phyloP scores from a whole-genome alignment of 305 asterid genomes.

The Plantago coronopus region DNA sequence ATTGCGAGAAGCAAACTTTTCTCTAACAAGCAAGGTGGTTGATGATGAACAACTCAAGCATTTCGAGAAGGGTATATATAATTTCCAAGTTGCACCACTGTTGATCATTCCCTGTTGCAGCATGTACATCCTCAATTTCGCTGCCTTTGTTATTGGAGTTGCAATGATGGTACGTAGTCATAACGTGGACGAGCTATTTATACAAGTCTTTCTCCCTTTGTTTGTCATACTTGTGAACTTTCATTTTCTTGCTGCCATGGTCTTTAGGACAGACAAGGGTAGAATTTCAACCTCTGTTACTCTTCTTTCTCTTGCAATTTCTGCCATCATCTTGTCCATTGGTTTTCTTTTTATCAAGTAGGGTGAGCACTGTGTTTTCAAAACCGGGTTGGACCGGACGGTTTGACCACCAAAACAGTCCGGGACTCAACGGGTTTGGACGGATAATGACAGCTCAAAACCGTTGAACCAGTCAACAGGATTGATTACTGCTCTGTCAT shows the following conservation, averaged over 20 bases:
- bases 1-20: slow-evolving; percentile 42
- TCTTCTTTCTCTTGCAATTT: slow-evolving; percentile 26
- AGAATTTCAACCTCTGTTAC: slow-evolving; percentile 32
- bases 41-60: slow-evolving; percentile 39
- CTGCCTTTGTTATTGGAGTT: slow-evolving; percentile 33
- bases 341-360: slow-evolving; percentile 24
- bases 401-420: too few relatives aligned
- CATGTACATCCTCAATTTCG: slow-evolving; percentile 38
- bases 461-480: too few relatives aligned
- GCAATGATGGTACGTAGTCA: slow-evolving; percentile 15
- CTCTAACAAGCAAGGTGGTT: slow-evolving; percentile 43
- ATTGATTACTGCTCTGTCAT: too few relatives aligned
- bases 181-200: slow-evolving; percentile 31
- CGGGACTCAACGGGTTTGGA: too few relatives aligned
- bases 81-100: slow-evolving; percentile 42
- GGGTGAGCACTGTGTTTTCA: too few relatives aligned
- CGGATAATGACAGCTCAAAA: too few relatives aligned
- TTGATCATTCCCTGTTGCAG: slow-evolving; percentile 45
- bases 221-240: slow-evolving; percentile 42
- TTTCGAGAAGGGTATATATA: slow-evolving; percentile 40
- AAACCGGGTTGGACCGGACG: too few relatives aligned
- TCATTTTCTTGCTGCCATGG: slow-evolving; percentile 57
- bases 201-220: slow-evolving; percentile 35
- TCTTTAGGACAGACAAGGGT: slow-evolving; percentile 50
- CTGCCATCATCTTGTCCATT: slow-evolving; percentile 22